Conservation (phyloP, 2,329 filamentous ascomycete species). For the Aureobasidium lini region DNA sequence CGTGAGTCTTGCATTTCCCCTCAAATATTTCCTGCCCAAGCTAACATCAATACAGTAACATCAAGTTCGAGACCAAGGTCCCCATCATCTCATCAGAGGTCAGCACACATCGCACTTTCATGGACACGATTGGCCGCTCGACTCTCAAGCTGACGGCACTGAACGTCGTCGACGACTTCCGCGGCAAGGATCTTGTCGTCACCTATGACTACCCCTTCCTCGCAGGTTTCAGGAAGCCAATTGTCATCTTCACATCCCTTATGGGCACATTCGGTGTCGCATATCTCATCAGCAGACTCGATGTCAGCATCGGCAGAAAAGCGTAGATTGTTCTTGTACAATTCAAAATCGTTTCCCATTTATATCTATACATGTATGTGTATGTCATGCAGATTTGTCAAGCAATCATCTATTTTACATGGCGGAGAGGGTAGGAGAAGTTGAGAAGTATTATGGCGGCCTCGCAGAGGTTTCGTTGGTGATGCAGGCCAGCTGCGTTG, state of each 20-base stretch:
- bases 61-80: slow-evolving; percentile 68
- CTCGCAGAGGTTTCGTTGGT: neutral
- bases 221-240: slow-evolving; percentile 74
- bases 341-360: neutral
- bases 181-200: slow-evolving; percentile 72
- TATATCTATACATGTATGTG: neutral
- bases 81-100: slow-evolving; percentile 58
- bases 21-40: neutral
- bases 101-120: slow-evolving; percentile 74
- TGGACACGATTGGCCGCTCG: slow-evolving; percentile 88
- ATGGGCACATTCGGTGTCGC: slow-evolving; percentile 65
- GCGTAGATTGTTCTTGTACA: slow-evolving; percentile 14
- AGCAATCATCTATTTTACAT: neutral
- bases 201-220: slow-evolving; percentile 76
- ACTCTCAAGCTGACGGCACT: slow-evolving; percentile 69
- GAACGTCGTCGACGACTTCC: slow-evolving; percentile 85
- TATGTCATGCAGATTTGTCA: neutral
- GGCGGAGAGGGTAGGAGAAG: neutral
- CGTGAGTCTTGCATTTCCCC: slow-evolving; percentile 47
- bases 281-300: slow-evolving; percentile 69
- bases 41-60: slow-evolving; percentile 52
- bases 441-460: neutral
- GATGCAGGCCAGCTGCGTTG: slow-evolving; percentile 10
- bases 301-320: slow-evolving; percentile 63
- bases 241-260: slow-evolving; percentile 69